phyloP scores from a whole-genome alignment of 2,329 filamentous ascomycete genomes.

The Cyphellophora europaea region DNA sequence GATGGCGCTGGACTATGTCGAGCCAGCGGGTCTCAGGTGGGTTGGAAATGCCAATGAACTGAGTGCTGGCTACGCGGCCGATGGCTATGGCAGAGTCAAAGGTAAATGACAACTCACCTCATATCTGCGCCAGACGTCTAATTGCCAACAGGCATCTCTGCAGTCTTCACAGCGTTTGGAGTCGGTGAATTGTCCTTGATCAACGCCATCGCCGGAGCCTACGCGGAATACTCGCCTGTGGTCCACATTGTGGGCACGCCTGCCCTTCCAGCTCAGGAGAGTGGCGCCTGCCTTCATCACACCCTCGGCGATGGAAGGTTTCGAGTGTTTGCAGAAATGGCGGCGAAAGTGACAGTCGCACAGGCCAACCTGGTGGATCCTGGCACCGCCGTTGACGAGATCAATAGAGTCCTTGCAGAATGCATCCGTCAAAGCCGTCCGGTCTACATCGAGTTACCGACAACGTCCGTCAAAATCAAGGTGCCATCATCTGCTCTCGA shows the following conservation, averaged over 20 bases:
- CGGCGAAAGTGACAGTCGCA: constrained; percentile 39
- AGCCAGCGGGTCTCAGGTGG: constrained; percentile 46
- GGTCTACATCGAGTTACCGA: constrained; percentile 47
- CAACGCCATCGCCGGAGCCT: constrained; percentile 33
- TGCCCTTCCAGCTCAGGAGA: constrained; percentile 12
- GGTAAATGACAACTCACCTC: not conserved
- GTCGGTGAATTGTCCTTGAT: constrained; percentile 41
- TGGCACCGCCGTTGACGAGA: constrained; percentile 36
- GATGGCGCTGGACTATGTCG: constrained; percentile 47
- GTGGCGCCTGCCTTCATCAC: constrained; percentile 21
- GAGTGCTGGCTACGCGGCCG: constrained; percentile 64
- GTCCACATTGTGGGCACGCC: constrained; percentile 50
- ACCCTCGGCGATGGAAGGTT: constrained; percentile 41
- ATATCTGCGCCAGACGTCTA: not conserved
- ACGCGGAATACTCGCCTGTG: constrained; percentile 49
- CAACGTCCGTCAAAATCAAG: constrained; percentile 15
- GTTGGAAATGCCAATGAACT: constrained; percentile 55
- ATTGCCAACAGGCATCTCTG: constrained; percentile 11
- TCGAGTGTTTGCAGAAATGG: constrained; percentile 41
- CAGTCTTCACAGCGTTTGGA: constrained; percentile 48
- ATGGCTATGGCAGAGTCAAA: constrained; percentile 62
- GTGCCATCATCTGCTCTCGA: constrained; percentile 10
- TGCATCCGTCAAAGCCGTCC: constrained; percentile 45
- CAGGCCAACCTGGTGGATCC: constrained; percentile 40
- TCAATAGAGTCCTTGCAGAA: constrained; percentile 42